Percentiles rank a stretch among this genome's conserved stretches.
Evolutionary conservation across 306 rosid genomes (phyloP).

Genomic region (Geum urbanum): DNA sequence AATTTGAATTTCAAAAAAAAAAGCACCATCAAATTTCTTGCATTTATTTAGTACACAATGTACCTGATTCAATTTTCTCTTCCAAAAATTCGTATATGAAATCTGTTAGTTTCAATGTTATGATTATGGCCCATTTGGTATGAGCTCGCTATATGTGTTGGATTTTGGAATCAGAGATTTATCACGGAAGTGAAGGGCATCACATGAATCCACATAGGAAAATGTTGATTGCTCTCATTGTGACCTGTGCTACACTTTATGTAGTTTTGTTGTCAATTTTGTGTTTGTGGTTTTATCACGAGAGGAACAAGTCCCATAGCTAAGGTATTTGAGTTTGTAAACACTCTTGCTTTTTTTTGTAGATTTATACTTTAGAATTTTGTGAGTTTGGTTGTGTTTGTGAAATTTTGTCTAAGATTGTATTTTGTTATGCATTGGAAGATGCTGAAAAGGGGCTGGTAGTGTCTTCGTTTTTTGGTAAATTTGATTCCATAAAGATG

Average conservation of each 20-base stretch:
- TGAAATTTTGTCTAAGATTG: constrained; percentile 20
- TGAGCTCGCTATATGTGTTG: constrained; percentile 15
- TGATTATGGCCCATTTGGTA: constrained; percentile 5
- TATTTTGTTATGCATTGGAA: constrained; percentile 26
- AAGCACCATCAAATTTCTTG: background rate
- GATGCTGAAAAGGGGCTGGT: constrained; percentile 68
- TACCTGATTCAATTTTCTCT: background rate
- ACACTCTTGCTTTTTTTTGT: too few species aligned
- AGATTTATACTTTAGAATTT: background rate
- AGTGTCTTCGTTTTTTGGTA: constrained; percentile 44
- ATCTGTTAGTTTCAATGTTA: constrained; percentile 8
- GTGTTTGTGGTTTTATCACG: constrained; percentile 53
- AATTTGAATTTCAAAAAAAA: constrained; percentile 38
- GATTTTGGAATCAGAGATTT: constrained; percentile 36
- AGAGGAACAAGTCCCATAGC: constrained; percentile 37
- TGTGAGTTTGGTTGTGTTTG: constrained; percentile 23
- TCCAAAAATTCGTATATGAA: background rate
- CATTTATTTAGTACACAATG: constrained; percentile 34
- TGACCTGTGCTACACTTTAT: constrained; percentile 43
- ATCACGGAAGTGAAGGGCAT: constrained; percentile 34
- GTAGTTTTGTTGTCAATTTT: constrained; percentile 38
- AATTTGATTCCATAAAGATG: constrained; percentile 48
- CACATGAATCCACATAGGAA: constrained; percentile 49
- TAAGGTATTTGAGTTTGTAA: constrained; percentile 27
- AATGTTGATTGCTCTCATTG: constrained; percentile 42